phyloP scores from a whole-genome alignment of 768 basidiomycete genomes.

The Pleurotus tuoliensis region DNA sequence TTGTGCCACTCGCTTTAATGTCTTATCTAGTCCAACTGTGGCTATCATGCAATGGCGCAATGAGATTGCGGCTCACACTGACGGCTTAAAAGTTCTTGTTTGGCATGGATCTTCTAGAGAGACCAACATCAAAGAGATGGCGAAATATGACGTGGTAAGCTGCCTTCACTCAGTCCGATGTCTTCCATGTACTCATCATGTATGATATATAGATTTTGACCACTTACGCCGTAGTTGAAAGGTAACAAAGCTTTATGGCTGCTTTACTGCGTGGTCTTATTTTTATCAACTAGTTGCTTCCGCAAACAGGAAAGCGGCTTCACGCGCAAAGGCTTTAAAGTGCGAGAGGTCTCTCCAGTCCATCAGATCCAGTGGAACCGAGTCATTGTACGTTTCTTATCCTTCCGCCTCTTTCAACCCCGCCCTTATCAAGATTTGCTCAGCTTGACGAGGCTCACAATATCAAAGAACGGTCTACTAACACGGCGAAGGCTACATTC shows the following conservation, averaged over 20 bases:
- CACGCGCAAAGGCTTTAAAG: conserved; percentile 74
- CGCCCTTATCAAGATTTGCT: conserved; percentile 2
- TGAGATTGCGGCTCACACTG: conserved; percentile 85
- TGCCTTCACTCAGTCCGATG: background rate
- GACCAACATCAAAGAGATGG: conserved; percentile 59
- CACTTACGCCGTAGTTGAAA: conserved; percentile 84
- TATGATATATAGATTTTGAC: conserved; percentile 58
- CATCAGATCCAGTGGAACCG: conserved; percentile 86
- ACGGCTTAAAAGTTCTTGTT: conserved; percentile 80
- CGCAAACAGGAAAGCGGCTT: conserved; percentile 92
- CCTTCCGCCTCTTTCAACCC: background rate
- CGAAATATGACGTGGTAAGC: conserved; percentile 84
- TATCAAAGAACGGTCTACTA: conserved; percentile 92
- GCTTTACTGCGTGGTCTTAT: background rate
- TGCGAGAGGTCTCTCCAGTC: conserved; percentile 85
- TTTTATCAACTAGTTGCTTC: conserved; percentile 55
- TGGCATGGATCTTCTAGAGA: conserved; percentile 87
- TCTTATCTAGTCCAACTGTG: conserved; percentile 40
- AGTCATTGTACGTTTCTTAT: conserved; percentile 52
- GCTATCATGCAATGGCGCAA: conserved; percentile 85
- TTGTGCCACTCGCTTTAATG: background rate
- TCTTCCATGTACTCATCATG: background rate
- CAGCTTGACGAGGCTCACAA: conserved; percentile 96
- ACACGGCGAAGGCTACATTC: conserved; percentile 97
- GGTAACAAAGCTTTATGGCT: conserved; percentile 19